Conservation (phyloP, 2,329 filamentous ascomycete species). For the Paracorniculantispora psalliotae region DNA sequence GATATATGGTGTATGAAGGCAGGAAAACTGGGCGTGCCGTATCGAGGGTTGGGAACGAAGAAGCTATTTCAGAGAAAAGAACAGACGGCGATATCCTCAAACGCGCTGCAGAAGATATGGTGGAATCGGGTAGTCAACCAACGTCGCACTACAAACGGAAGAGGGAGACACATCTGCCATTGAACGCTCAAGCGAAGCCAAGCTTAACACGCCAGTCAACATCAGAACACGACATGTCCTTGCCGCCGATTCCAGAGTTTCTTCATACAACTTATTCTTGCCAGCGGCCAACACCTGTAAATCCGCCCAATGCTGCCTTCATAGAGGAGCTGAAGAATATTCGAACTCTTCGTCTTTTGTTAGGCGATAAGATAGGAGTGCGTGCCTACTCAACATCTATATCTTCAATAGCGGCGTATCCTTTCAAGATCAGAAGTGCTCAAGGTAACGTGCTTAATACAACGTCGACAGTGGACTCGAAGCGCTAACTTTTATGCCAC, state of each 20-base stretch:
- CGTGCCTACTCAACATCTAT: slow-evolving; percentile 86
- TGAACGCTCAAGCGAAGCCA: slow-evolving; percentile 17
- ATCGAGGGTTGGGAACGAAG: not conserved
- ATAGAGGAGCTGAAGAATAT: slow-evolving; percentile 71
- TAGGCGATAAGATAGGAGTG: slow-evolving; percentile 71
- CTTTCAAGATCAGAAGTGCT: slow-evolving; percentile 40
- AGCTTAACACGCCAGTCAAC: slow-evolving; percentile 64
- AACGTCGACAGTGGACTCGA: not conserved
- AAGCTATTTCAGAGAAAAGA: not conserved
- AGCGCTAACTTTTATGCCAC: not conserved
- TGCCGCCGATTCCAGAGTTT: slow-evolving; percentile 66
- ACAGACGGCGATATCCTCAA: slow-evolving; percentile 16
- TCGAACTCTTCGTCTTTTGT: slow-evolving; percentile 63
- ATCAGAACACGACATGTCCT: slow-evolving; percentile 64
- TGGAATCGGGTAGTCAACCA: not conserved
- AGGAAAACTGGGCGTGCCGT: slow-evolving; percentile 21
- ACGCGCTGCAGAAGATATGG: slow-evolving; percentile 19
- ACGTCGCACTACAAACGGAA: not conserved
- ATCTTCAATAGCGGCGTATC: slow-evolving; percentile 77
- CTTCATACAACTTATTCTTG: slow-evolving; percentile 66
- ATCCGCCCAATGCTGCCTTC: slow-evolving; percentile 70
- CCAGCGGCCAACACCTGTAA: slow-evolving; percentile 65
- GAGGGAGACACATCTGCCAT: not conserved
- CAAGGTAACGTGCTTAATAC: slow-evolving; percentile 29
- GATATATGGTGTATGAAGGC: slow-evolving; percentile 53